Conservation (phyloP, 2,329 filamentous ascomycete species). For the Elsinoe necatrix region DNA sequence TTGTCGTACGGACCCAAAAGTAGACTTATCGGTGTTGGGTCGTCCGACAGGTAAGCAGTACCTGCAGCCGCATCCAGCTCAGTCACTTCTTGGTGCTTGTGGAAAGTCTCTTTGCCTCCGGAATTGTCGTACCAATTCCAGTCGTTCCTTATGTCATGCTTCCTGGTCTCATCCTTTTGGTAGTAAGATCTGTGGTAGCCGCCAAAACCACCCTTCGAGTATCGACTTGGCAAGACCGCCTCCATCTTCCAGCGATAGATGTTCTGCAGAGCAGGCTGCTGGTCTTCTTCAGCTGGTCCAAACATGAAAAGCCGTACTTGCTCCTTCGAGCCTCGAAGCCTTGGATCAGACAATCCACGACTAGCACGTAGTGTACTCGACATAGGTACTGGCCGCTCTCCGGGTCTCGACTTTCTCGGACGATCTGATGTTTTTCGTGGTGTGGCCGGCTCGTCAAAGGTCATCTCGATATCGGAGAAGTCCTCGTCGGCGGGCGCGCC, state of each 20-base stretch:
- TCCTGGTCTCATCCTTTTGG: conserved; percentile 32
- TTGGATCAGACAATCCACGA: conserved; percentile 24
- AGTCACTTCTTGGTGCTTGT: conserved; percentile 33
- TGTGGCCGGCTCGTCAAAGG: conserved; percentile 7
- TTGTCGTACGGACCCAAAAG: conserved; percentile 43
- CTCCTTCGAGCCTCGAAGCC: conserved; percentile 30
- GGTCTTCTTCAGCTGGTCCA: conserved; percentile 43
- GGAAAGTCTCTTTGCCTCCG: conserved; percentile 36
- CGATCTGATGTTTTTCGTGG: not conserved
- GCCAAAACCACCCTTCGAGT: conserved; percentile 28
- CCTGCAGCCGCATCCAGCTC: conserved; percentile 32
- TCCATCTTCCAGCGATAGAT: conserved; percentile 46
- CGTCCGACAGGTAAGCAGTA: conserved; percentile 36
- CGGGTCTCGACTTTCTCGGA: not conserved
- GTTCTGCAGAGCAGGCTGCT: conserved; percentile 40
- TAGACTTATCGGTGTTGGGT: conserved; percentile 32
- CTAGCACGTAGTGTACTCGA: conserved; percentile 16
- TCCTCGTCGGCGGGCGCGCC: conserved; percentile 29
- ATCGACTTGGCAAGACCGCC: conserved; percentile 43
- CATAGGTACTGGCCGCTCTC: conserved; percentile 4
- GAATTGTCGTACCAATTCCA: conserved; percentile 48
- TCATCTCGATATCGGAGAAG: conserved; percentile 22
- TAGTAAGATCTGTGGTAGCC: conserved; percentile 38
- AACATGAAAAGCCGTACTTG: conserved; percentile 43
- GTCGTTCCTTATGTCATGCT: conserved; percentile 38